Evolutionary conservation across 2,329 filamentous ascomycete genomes (phyloP), one percentile per base, ranked within the genome.

Genomic region (Aspergillus sp.): DNA sequence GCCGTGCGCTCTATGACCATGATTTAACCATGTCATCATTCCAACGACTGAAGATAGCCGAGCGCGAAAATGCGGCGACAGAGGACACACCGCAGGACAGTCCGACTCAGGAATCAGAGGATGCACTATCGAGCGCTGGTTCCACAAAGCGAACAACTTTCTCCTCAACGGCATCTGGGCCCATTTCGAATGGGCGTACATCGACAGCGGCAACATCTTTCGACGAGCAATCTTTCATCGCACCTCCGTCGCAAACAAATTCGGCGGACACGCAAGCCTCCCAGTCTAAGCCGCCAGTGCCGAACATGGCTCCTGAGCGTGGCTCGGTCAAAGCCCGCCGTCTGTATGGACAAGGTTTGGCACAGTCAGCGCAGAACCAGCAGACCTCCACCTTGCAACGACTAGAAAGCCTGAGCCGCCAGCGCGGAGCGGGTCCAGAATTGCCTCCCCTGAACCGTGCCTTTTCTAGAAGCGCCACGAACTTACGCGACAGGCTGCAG

Each of bases 121-220:
- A 80, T 62, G 74, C 83, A 2, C 81, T 84, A 9, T 82, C 85
- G 1, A 82, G 83, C 1, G 85, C 85, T 19, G 92, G 89, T 71
- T 89, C 89, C 68, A 85, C 85, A 63, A 91, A 94, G 65, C 84
- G 93, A 25, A 92, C 92, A 65, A 97, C 92, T 0, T 81, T 81
- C n/a, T 95, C 90, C 1, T 97, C 94, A 0, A 96, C 91, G 0
- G 89, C 88, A 6, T 95, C 92, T 4, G 84, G 81, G 5, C 89
- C 87, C 5, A 88, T 86, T 5, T 87, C 87, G 0, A 84, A 88
- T 41, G 85, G 86, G 25, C 88, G 91, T 28, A 88, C 87, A 58
- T 97, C 94, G 0, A 97, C 93, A 1, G 91, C 92, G 6, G 92
- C 92, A 3, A 97, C 92, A 0, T 97, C 94, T 0, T 81, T 96